Evolutionary conservation across 495 filamentous ascomycete species (phyloP).

Genomic region (Melanomma pulvis-pyrius): DNA sequence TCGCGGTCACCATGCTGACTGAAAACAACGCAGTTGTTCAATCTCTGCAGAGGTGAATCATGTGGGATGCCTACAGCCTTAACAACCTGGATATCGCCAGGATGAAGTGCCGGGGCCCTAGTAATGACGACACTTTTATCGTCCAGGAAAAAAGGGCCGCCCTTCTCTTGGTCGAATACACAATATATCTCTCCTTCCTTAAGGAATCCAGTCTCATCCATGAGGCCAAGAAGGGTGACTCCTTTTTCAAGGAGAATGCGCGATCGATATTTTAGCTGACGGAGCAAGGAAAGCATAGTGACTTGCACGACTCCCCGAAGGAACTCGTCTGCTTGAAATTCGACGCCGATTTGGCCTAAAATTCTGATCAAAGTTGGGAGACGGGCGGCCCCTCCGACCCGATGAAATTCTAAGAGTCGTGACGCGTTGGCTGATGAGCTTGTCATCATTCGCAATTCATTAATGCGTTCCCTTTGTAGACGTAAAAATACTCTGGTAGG

Average conservation of each 20-base stretch:
- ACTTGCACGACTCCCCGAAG: conserved; percentile 66
- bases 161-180: not conserved
- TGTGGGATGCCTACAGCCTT: conserved; percentile 57
- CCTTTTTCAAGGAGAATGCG: conserved; percentile 72
- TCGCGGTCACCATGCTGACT: conserved; percentile 69
- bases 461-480: conserved; percentile 61
- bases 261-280: conserved; percentile 73
- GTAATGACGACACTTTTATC: conserved; percentile 58
- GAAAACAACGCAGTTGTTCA: conserved; percentile 79
- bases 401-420: conserved; percentile 60
- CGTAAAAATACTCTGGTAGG: conserved; percentile 58
- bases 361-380: conserved; percentile 62
- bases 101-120: conserved; percentile 73
- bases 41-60: conserved; percentile 59
- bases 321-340: conserved; percentile 68
- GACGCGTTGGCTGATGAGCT: conserved; percentile 59
- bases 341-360: conserved; percentile 55
- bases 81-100: conserved; percentile 74
- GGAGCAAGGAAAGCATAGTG: conserved; percentile 63
- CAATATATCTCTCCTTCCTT: conserved; percentile 69
- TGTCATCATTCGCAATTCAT: conserved; percentile 60
- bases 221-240: conserved; percentile 73
- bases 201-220: conserved; percentile 77
- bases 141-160: not conserved
- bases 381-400: conserved; percentile 55